phyloP scores from a whole-genome alignment of 2,329 filamentous ascomycete species.

The Pseudocercospora musae region DNA sequence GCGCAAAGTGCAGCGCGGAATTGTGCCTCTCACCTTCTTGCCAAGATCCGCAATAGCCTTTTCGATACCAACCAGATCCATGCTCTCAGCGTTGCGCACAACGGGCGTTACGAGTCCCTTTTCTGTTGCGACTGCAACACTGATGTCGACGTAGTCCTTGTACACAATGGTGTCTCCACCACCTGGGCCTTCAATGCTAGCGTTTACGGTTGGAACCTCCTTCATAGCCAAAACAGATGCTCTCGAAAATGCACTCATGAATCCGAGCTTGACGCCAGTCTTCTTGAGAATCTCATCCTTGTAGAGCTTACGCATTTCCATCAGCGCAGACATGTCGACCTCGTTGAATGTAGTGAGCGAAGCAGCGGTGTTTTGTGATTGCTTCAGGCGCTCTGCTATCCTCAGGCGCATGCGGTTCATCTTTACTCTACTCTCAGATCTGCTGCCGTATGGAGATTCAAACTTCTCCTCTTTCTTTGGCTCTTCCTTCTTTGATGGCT shows the following conservation, averaged over 20 bases:
- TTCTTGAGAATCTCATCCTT: slow-evolving; percentile 96
- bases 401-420: slow-evolving; percentile 99
- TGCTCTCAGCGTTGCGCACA: slow-evolving; percentile 83
- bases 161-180: slow-evolving; percentile 98
- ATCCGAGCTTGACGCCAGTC: slow-evolving; percentile 96
- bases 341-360: slow-evolving; percentile 98
- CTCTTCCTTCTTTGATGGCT: slow-evolving; percentile 37
- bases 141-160: slow-evolving; percentile 96
- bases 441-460: slow-evolving; percentile 59
- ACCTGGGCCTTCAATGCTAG: slow-evolving; percentile 92
- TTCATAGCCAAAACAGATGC: slow-evolving; percentile 89
- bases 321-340: slow-evolving; percentile 96
- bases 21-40: slow-evolving; percentile 70
- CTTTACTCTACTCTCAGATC: slow-evolving; percentile 91
- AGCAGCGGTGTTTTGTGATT: slow-evolving; percentile 97
- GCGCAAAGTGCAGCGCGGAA: not conserved
- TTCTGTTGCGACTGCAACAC: slow-evolving; percentile 93
- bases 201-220: slow-evolving; percentile 91
- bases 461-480: slow-evolving; percentile 40
- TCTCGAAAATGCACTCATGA: slow-evolving; percentile 96
- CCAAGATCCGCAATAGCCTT: slow-evolving; percentile 88
- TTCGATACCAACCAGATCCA: slow-evolving; percentile 89
- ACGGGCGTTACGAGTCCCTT: slow-evolving; percentile 97
- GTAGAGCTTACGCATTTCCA: slow-evolving; percentile 96
- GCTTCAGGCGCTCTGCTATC: slow-evolving; percentile 96